phyloP scores from a whole-genome alignment of 805 yeast species.

The Torulaspora microellipsoides region DNA sequence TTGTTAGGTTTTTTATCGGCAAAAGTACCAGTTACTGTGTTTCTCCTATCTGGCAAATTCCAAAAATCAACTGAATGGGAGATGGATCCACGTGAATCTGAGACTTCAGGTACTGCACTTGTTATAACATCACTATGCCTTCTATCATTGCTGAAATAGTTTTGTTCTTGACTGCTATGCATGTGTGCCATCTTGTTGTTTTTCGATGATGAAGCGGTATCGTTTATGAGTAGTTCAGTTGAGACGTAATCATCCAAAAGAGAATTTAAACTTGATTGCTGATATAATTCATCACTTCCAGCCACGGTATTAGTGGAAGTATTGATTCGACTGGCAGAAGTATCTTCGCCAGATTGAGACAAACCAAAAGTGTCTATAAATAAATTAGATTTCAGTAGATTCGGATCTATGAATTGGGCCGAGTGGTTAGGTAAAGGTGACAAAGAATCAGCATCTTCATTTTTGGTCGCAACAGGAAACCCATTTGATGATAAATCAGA shows the following conservation, averaged over 20 bases:
- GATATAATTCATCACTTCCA: slow-evolving; percentile 4
- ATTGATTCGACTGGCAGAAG: not conserved
- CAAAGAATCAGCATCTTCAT: slow-evolving; percentile 8
- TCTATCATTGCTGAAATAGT: slow-evolving; percentile 10
- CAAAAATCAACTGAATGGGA: slow-evolving; percentile 30
- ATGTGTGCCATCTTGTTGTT: not conserved
- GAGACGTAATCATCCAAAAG: slow-evolving; percentile 16
- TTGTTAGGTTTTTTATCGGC: slow-evolving; percentile 1
- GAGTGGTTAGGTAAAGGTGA: slow-evolving; percentile 10
- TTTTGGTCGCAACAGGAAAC: not conserved
- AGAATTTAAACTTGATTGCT: slow-evolving; percentile 9
- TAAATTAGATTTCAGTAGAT: slow-evolving; percentile 14
- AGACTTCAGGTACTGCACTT: slow-evolving; percentile 11
- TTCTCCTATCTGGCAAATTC: slow-evolving; percentile 20
- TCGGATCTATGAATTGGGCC: slow-evolving; percentile 18
- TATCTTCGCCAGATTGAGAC: slow-evolving; percentile 5
- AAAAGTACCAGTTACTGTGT: slow-evolving; percentile 3
- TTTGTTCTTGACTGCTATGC: slow-evolving; percentile 3
- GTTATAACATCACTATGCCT: slow-evolving; percentile 24
- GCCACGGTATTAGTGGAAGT: not conserved
- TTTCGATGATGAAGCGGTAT: not conserved
- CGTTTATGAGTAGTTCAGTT: slow-evolving; percentile 10
- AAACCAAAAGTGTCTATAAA: slow-evolving; percentile 15
- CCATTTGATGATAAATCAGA: slow-evolving; percentile 7
- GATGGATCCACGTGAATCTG: slow-evolving; percentile 25